Base-by-base conservation (phyloP, 179 eudicot species). In the Nepenthes alata region DNA sequence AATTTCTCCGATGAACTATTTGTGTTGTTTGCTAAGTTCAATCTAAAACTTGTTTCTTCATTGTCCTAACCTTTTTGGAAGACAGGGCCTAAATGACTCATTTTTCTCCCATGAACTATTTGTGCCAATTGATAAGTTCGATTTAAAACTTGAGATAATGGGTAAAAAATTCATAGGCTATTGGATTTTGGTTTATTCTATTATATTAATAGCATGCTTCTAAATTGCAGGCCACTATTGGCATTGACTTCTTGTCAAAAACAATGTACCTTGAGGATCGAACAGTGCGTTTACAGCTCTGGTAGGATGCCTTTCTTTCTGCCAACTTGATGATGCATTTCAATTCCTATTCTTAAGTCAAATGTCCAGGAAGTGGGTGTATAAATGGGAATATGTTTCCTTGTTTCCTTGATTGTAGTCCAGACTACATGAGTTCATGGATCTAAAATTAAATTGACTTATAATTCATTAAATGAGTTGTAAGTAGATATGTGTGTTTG, bases 211-310 rank as follows among this genome's bases (percentile, higher is more conserved):
- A 7, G 36, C 52, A 41, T 11, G 55, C 47, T 49, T 58, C 41
- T 65, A 44, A 55, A 65, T 73, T 62, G 68, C 88, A 89, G 96
- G 95, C 96, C 47, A 89, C 96, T 4, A 88, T 88, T 58, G 96
- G 96, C 48, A 86, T 88, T 56, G 96, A 88, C 70, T 88, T 88
- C 70, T 64, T 89, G 67, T 89, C 95, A 14, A 89, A 89, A 74
- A 89, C 96, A 39, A 89, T 89, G 96, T 89, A 89, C 70, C 88
- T 86, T 79, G 95, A 89, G 79, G 96, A 89, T 77, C 91, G 96
- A 68, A 89, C 95, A 34, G 85, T 88, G n/a, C 87, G 96, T 2
- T 73, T 88, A 83, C 96, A 88, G 67, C 96, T 88, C 61, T 88
- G 96, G 93, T 86, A 80, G 9, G 74, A 54, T 12, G 11, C 56